Percentiles rank a stretch among this genome's conserved stretches.
phyloP scores from a whole-genome alignment of 208 protist species.

The Crithidia fasciculata region DNA sequence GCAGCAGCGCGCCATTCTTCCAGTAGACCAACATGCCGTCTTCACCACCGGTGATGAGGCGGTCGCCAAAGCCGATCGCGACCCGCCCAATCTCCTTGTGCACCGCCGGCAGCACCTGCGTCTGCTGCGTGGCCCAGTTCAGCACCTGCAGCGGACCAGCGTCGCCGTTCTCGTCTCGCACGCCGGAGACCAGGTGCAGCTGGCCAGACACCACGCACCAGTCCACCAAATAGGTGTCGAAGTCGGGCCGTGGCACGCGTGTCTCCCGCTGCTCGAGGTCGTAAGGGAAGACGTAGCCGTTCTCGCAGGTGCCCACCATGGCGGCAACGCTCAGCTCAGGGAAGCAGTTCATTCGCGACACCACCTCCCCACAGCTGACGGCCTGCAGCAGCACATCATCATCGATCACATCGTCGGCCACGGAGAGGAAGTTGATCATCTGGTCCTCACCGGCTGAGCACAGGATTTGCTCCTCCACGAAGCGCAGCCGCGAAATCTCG shows the following conservation, averaged over 20 bases:
- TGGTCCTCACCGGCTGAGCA: slow-evolving; percentile 88
- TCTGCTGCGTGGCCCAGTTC: slow-evolving; percentile 38
- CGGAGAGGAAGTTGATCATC: slow-evolving; percentile 86
- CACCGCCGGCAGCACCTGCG: slow-evolving; percentile 38
- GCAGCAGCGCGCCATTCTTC: slow-evolving; percentile 33
- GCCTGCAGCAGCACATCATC: slow-evolving; percentile 80
- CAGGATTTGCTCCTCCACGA: slow-evolving; percentile 57
- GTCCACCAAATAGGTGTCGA: slow-evolving; percentile 80
- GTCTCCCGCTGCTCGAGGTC: slow-evolving; percentile 58
- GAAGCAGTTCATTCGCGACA: slow-evolving; percentile 77
- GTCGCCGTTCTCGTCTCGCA: slow-evolving; percentile 81
- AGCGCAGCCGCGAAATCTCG: slow-evolving; percentile 82
- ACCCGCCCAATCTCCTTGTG: slow-evolving; percentile 77
- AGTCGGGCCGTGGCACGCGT: slow-evolving; percentile 51
- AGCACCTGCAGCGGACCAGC: slow-evolving; percentile 58
- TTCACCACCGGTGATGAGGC: slow-evolving; percentile 84
- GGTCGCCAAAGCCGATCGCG: slow-evolving; percentile 64
- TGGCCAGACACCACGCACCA: slow-evolving; percentile 58
- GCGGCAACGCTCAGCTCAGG: slow-evolving; percentile 39
- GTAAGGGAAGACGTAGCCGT: slow-evolving; percentile 77
- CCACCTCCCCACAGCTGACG: slow-evolving; percentile 73
- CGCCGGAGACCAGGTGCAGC: slow-evolving; percentile 60
- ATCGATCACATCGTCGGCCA: slow-evolving; percentile 54
- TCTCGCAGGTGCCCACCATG: slow-evolving; percentile 86
- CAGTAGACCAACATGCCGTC: slow-evolving; percentile 84